A percentile compares a stretch with the other conserved stretches of the same genome.
Evolutionary conservation across 2,329 filamentous ascomycete species (phyloP).

Genomic region (Tricladium varicosporioides): DNA sequence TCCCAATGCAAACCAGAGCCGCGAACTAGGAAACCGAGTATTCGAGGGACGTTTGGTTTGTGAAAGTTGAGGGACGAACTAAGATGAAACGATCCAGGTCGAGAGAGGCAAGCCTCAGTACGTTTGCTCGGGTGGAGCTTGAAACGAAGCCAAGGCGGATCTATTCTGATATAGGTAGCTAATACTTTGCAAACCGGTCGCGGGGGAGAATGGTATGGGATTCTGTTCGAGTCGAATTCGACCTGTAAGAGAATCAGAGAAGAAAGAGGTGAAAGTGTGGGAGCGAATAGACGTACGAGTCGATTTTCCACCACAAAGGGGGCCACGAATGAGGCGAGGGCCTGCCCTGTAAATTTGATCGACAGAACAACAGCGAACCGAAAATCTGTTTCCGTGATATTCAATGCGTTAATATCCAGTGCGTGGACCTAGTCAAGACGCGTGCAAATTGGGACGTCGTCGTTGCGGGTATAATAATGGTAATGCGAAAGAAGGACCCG

Average conservation of each 20-base stretch:
- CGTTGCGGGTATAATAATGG: slow-evolving; percentile 13
- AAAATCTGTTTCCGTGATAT: slow-evolving; percentile 18
- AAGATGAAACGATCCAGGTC: slow-evolving; percentile 22
- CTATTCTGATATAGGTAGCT: slow-evolving; percentile 11
- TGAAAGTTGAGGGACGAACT: slow-evolving; percentile 13
- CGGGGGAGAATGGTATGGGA: slow-evolving; percentile 7
- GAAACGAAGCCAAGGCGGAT: slow-evolving; percentile 17
- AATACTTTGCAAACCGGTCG: slow-evolving; percentile 17
- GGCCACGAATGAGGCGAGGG: slow-evolving; percentile 15
- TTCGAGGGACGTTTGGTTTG: slow-evolving; percentile 10
- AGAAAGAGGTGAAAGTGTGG: background rate
- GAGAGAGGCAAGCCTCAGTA: slow-evolving; percentile 11
- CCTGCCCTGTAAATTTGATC: slow-evolving; percentile 21
- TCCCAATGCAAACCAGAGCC: background rate
- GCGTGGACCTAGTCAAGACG: slow-evolving; percentile 8
- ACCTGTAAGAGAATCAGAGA: slow-evolving; percentile 12
- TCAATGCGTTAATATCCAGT: slow-evolving; percentile 11
- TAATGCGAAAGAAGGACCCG: background rate
- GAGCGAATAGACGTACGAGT: background rate
- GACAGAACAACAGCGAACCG: slow-evolving; percentile 20
- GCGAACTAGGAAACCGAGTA: background rate
- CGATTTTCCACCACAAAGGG: slow-evolving; percentile 1
- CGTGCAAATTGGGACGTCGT: slow-evolving; percentile 1
- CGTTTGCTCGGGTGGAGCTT: slow-evolving; percentile 19
- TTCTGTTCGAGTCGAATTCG: slow-evolving; percentile 15